phyloP scores from a whole-genome alignment of 2,329 filamentous ascomycete species.

The Sarocladiaceae sp. region DNA sequence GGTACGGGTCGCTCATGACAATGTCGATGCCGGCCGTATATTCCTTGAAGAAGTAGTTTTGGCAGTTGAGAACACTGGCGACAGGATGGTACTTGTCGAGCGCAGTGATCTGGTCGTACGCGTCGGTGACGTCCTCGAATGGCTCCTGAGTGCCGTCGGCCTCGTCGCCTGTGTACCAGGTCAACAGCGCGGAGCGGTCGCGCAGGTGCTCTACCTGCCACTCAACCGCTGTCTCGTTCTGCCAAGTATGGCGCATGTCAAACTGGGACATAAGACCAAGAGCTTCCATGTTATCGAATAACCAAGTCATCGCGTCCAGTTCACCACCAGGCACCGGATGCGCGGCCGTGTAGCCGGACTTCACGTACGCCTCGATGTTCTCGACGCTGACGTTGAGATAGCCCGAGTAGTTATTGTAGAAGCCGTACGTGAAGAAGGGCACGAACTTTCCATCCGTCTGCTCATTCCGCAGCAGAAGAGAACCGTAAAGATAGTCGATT shows the following conservation, averaged over 20 bases:
- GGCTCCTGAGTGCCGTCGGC: slow-evolving; percentile 50
- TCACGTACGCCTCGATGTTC: slow-evolving; percentile 1
- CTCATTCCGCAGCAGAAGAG: neutral
- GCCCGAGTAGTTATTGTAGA: slow-evolving; percentile 7
- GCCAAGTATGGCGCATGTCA: slow-evolving; percentile 36
- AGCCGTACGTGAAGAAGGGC: slow-evolving; percentile 3
- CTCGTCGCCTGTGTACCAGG: neutral
- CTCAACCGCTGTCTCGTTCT: slow-evolving; percentile 33
- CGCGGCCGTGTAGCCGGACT: neutral
- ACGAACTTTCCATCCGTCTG: neutral
- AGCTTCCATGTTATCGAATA: slow-evolving; percentile 33
- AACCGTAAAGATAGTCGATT: slow-evolving; percentile 6
- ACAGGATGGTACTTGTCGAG: slow-evolving; percentile 1
- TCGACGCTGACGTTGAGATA: slow-evolving; percentile 4
- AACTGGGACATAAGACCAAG: slow-evolving; percentile 37
- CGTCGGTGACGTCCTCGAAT: slow-evolving; percentile 36
- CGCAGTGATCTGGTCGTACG: slow-evolving; percentile 36
- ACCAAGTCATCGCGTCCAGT: neutral
- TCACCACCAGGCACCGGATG: slow-evolving; percentile 1
- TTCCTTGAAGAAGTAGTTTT: slow-evolving; percentile 4
- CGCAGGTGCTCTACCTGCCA: slow-evolving; percentile 24
- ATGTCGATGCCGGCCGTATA: slow-evolving; percentile 3
- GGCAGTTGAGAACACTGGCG: neutral
- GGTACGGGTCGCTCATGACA: slow-evolving; percentile 2
- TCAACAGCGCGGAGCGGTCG: neutral